Evolutionary conservation across 768 basidiomycete genomes (phyloP).

Genomic region (Boletellus ananiceps): DNA sequence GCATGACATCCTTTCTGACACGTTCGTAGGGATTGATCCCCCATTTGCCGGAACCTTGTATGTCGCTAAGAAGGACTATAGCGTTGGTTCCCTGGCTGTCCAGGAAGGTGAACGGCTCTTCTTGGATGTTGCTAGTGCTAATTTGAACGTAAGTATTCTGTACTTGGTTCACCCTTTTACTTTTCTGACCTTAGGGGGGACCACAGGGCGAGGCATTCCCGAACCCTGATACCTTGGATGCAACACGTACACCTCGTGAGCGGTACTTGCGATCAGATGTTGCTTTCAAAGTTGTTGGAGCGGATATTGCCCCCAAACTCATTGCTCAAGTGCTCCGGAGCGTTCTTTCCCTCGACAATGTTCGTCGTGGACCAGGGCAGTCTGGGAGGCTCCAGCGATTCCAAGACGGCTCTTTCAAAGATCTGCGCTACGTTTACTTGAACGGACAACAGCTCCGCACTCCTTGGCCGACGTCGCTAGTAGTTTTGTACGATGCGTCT

Average conservation of each 20-base stretch:
- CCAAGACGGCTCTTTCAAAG: constrained; percentile 42
- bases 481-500: constrained; percentile 41
- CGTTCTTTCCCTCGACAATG: constrained; percentile 51
- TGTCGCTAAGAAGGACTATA: constrained; percentile 42
- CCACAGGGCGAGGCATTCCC: constrained; percentile 49
- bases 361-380: constrained; percentile 63
- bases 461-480: constrained; percentile 68
- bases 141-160: constrained; percentile 46
- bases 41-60: constrained; percentile 68
- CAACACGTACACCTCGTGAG: constrained; percentile 40
- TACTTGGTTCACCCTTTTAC: not conserved
- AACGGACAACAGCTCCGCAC: constrained; percentile 43
- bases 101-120: constrained; percentile 54
- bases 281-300: constrained; percentile 45
- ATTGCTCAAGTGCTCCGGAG: constrained; percentile 60
- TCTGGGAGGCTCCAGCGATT: constrained; percentile 64
- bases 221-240: constrained; percentile 41
- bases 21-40: constrained; percentile 58
- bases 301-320: constrained; percentile 54
- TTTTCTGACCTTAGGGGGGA: not conserved
- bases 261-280: constrained; percentile 48
- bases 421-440: constrained; percentile 54
- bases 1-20: constrained; percentile 4
- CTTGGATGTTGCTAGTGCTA: constrained; percentile 55
- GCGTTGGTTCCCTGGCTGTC: constrained; percentile 39